Evolutionary conservation across 768 basidiomycete genomes (phyloP).

Genomic region (Russula griseocarnosa): DNA sequence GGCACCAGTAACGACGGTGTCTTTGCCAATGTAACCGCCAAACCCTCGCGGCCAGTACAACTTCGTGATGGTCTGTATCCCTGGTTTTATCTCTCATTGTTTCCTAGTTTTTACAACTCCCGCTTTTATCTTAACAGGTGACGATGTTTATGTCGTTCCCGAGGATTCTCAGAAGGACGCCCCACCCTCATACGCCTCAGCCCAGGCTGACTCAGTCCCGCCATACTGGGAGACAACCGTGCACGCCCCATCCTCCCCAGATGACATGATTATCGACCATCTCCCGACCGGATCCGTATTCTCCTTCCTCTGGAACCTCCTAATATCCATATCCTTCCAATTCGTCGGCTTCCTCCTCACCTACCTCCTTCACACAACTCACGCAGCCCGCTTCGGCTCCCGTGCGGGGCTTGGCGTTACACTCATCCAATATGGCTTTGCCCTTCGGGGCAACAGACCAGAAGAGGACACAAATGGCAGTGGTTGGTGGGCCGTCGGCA

Average conservation of each 20-base stretch:
- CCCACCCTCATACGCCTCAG: constrained; percentile 88
- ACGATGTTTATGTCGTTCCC: constrained; percentile 70
- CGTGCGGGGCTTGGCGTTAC: constrained; percentile 95
- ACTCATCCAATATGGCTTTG: constrained; percentile 92
- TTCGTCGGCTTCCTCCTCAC: constrained; percentile 92
- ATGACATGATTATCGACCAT: constrained; percentile 85
- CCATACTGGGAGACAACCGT: constrained; percentile 98
- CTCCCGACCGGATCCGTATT: constrained; percentile 81
- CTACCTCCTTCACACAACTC: constrained; percentile 89
- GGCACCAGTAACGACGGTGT: constrained; percentile 84
- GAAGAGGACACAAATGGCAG: constrained; percentile 39
- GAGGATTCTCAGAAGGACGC: constrained; percentile 80
- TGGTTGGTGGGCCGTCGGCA: constrained; percentile 22
- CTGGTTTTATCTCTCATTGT: constrained; percentile 25
- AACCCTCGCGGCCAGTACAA: constrained; percentile 58
- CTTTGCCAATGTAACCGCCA: constrained; percentile 92
- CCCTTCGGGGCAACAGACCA: constrained; percentile 49
- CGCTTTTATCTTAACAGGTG: constrained; percentile 43
- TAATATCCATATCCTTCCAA: constrained; percentile 95
- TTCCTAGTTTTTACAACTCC: neutral
- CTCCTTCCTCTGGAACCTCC: constrained; percentile 86
- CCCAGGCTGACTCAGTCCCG: constrained; percentile 92
- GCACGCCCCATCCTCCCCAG: constrained; percentile 75
- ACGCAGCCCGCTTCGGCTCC: constrained; percentile 89
- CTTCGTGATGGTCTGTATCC: constrained; percentile 54